Evolutionary conservation across 768 basidiomycete genomes (phyloP), one percentile per base, ranked within the genome.

Genomic region (Porphyrellus cyaneotinctus): DNA sequence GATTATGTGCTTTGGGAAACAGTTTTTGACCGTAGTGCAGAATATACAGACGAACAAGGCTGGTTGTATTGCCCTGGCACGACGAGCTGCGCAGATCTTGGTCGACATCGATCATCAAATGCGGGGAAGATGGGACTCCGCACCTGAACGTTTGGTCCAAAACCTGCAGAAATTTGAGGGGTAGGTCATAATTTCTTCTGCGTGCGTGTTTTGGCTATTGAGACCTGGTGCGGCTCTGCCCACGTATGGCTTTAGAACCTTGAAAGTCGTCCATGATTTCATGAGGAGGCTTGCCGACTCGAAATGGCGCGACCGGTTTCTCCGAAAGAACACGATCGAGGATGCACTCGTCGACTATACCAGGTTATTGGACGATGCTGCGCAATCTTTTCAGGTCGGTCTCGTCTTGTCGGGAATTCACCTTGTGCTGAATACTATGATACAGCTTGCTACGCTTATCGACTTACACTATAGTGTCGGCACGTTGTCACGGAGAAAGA

Each of bases 41-140:
- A 52, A 51, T 7, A 61, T 70, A 35, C 65, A 74, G 58, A 63
- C 57, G 9, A 79, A 79, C 46, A 74, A 70, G 52, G 64, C 60
- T 2, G 68, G 63, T 2, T 80, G 78, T 53, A 62, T 69, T 47
- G 60, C 73, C 20, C 56, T 75, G 24, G 75, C 74, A 5, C 63
- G 70, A 32, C 69, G 77, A 10, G 75, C 76, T 22, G 68, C 75
- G 14, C 64, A 72, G 15, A 68, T 79, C 30, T 49, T 79, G 26
- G 54, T 74, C 23, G 72, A 78, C 43, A 72, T 79, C 30, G 68
- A 73, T 17, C 69, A 72, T 43, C 75, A 77, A 31, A 78, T 80
- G 76, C 64, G 62, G 10, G 77, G 71, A 31, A 64, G 72, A 42
- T 76, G 74, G 72, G 70, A 75, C n/a, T 61, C 65, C 33, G 75